Conservation (phyloP, 2,329 filamentous ascomycete species). For the Dryadomyces quercus-mongolicae region DNA sequence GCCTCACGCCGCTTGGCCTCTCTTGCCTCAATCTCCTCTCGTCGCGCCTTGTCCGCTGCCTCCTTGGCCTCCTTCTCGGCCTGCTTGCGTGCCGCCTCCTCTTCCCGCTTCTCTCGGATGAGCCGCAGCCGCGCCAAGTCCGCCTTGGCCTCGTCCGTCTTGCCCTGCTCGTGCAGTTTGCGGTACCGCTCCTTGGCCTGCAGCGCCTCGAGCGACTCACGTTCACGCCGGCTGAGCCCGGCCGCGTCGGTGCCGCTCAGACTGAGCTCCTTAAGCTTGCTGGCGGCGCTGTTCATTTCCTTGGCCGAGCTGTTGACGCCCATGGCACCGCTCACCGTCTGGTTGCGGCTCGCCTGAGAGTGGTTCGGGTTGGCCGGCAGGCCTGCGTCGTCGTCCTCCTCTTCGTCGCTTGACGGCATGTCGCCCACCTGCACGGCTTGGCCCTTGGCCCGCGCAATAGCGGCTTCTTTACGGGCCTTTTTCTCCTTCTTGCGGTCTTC, state of each 20-base stretch:
- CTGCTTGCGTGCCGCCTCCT: constrained; percentile 72
- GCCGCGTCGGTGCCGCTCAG: constrained; percentile 20
- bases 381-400: constrained; percentile 36
- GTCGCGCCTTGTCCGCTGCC: constrained; percentile 34
- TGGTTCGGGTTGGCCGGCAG: constrained; percentile 91
- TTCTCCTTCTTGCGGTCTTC: constrained; percentile 84
- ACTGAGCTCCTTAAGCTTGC: constrained; percentile 42
- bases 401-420: constrained; percentile 56
- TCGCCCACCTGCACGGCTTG: constrained; percentile 72
- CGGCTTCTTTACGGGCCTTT: constrained; percentile 55
- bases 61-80: constrained; percentile 48
- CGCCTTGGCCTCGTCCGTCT: constrained; percentile 89
- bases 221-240: constrained; percentile 36
- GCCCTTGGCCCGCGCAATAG: constrained; percentile 56
- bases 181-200: constrained; percentile 83
- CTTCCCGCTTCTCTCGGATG: constrained; percentile 76
- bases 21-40: constrained; percentile 38
- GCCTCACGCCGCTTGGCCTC: constrained; percentile 45
- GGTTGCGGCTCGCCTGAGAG: constrained; percentile 57
- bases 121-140: constrained; percentile 74
- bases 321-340: constrained; percentile 23
- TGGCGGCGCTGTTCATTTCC: constrained; percentile 32
- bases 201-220: constrained; percentile 71
- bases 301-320: background rate
- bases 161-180: constrained; percentile 85